A percentile compares a stretch with the other conserved stretches of the same genome.
phyloP scores from a whole-genome alignment of 805 yeast species.

The Ogataea neopini region DNA sequence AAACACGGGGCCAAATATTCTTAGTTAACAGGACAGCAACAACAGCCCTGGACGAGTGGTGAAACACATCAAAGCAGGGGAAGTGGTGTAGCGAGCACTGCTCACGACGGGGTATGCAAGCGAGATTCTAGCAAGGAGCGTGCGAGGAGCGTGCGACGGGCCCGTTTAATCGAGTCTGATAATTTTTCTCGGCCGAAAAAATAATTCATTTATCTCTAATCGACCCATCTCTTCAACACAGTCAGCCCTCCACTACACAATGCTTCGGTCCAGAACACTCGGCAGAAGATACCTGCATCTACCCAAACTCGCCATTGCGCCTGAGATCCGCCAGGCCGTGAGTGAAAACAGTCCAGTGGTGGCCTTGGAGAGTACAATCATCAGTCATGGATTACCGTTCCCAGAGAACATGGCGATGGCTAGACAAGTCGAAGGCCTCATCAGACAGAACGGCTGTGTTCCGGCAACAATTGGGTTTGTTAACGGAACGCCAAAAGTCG shows the following conservation, averaged over 20 bases:
- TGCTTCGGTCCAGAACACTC: too few species aligned
- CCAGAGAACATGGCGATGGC: constrained; percentile 82
- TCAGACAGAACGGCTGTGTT: constrained; percentile 63
- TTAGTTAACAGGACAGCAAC: too few species aligned
- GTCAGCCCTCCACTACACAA: not conserved
- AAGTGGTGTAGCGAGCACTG: too few species aligned
- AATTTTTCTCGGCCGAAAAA: too few species aligned
- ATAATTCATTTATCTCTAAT: too few species aligned
- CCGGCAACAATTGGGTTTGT: constrained; percentile 88
- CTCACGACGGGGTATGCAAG: too few species aligned
- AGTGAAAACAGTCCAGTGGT: constrained; percentile 63
- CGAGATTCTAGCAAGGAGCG: too few species aligned
- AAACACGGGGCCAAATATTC: too few species aligned
- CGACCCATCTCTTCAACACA: not conserved
- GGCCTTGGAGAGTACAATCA: constrained; percentile 82
- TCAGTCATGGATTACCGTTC: constrained; percentile 86
- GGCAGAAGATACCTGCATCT: not conserved
- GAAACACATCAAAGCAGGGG: too few species aligned
- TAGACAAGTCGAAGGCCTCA: constrained; percentile 55
- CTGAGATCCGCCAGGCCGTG: constrained; percentile 66
- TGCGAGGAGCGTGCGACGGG: too few species aligned
- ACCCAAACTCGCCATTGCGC: constrained; percentile 21
- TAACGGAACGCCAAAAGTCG: constrained; percentile 70
- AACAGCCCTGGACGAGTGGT: too few species aligned
- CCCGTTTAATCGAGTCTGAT: too few species aligned